Evolutionary conservation across 345 rosid genomes (phyloP), one percentile per base, ranked within the genome.

Genomic region (Luvunga scandens): DNA sequence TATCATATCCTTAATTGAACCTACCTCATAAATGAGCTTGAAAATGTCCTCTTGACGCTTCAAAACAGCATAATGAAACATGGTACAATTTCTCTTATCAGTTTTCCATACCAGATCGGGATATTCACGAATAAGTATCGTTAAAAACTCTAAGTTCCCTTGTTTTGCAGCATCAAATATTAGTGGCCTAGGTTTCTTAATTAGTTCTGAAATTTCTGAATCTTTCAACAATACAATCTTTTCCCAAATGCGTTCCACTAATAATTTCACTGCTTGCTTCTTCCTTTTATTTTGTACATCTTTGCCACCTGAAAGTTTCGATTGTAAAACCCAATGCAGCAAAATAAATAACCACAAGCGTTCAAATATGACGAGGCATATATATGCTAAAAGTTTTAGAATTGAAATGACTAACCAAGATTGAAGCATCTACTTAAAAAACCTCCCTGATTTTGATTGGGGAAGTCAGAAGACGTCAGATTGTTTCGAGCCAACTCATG

Each of bases 401-500:
- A 12, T 2, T 42, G 12, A 9, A 30, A 13, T 1, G 55, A 39
- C 72, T 68, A 68, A 68, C 72, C 45, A 18, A 39, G 30, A 22
- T 42, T 68, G 55, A 68, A 38, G 19, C 50, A 68, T 22, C 22
- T 64, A 60, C 12, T 9, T 24, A 30, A 64, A 30, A 24, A n/a
- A 56, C 73, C 64, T 33, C 22, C 36, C 7, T 18, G 55, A 39
- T 18, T 69, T 77, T 27, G 36, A 67, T 76, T 5, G 36, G 9
- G 3, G 24, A 36, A 18, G 56, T 28, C 53, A 2, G 75, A 61
- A 45, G 27, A n/a, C 18, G 1, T 69, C 2, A 4, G n/a, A 60
- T 39, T 21, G 71, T 80, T 80, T 21, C 24, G 64, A 48, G 83
- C 83, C 68, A 80, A 48, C 16, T 55, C 45, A 31, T 80, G 75